Base-by-base conservation (phyloP, 208 protist species). In the Leishmania major region DNA sequence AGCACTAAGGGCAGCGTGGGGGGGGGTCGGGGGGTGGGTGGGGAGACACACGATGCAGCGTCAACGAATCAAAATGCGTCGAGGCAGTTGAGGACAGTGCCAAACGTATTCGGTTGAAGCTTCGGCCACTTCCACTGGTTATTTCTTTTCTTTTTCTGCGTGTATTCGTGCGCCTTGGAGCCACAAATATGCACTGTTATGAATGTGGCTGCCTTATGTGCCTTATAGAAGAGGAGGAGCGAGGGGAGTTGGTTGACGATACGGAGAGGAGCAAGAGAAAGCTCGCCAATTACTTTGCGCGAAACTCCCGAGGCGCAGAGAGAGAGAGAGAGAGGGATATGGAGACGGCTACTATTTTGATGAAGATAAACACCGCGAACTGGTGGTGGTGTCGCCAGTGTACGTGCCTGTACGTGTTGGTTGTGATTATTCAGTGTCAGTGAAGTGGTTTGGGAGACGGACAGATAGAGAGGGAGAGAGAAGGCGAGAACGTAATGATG, bases 391-490 rank as follows among this genome's bases (percentile, higher is more conserved):
- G 62, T 13, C 8, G 62, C 5, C n/a, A n/a, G 40, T 80, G 45
- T 74, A 64, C 59, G 35, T 82, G 51, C 8, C 17, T 64, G 6
- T 76, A 45, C 40, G 53, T 62, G 55, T 64, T 37, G 2, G 53
- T 59, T 17, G 53, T 25, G 53, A 25, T 59, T 17, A 25, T 59
- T 0, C 17, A 10, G 22, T 59, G 25, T 13, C 55, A 28, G 57
- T 11, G 11, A 59, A 82, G 28, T 31, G 45, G 45, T 13, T 49
- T 49, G 45, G 45, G 62, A 75, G 79, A 71, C 49, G 75, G 60
- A 80, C 0, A 77, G 60, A 83, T 0, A 77, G 72, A 82, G 66
- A 74, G n/a, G 67, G 66, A 62, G 81, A 71, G 53, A 35, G 75
- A 49, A 40, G 28, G 62, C 45, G 13, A 75, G 19, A 60, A 67